Evolutionary conservation across 768 basidiomycete genomes (phyloP).

Genomic region (Neoboletus brunneissimus): DNA sequence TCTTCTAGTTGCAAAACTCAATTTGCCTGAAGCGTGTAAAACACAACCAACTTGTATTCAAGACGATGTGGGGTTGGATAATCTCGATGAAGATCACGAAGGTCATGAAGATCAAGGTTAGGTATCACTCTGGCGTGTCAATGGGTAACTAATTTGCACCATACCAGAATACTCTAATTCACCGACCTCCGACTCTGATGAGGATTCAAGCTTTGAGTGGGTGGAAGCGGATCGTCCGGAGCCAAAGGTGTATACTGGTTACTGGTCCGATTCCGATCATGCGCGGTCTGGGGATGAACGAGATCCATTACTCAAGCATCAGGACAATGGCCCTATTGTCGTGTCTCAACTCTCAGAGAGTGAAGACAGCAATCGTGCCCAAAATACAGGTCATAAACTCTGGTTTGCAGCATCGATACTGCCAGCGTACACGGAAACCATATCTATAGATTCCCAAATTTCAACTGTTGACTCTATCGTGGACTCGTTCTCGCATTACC

Average conservation of each 20-base stretch:
- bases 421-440: conserved; percentile 44
- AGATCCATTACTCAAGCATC: conserved; percentile 13
- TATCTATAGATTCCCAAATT: conserved; percentile 27
- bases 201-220: conserved; percentile 11
- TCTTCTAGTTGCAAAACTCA: conserved; percentile 21
- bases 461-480: conserved; percentile 39
- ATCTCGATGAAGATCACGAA: conserved; percentile 8
- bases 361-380: conserved; percentile 2
- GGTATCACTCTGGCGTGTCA: background rate
- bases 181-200: conserved; percentile 9
- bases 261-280: conserved; percentile 24
- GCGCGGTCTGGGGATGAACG: conserved; percentile 19
- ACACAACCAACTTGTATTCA: background rate
- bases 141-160: background rate
- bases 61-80: background rate
- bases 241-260: conserved; percentile 18
- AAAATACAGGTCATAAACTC: conserved; percentile 2
- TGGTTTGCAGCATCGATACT: conserved; percentile 40
- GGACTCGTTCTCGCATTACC: conserved; percentile 54
- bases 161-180: conserved; percentile 10
- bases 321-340: conserved; percentile 11
- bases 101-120: conserved; percentile 19
- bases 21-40: conserved; percentile 5
- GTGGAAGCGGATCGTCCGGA: conserved; percentile 4
- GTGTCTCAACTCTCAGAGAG: conserved; percentile 19